These are phyloP conservation scores for Aspergillus quadrilineatus DNA, from an alignment of 2,329 filamentous ascomycete genomes.

Conservation along the genomic window DNA sequence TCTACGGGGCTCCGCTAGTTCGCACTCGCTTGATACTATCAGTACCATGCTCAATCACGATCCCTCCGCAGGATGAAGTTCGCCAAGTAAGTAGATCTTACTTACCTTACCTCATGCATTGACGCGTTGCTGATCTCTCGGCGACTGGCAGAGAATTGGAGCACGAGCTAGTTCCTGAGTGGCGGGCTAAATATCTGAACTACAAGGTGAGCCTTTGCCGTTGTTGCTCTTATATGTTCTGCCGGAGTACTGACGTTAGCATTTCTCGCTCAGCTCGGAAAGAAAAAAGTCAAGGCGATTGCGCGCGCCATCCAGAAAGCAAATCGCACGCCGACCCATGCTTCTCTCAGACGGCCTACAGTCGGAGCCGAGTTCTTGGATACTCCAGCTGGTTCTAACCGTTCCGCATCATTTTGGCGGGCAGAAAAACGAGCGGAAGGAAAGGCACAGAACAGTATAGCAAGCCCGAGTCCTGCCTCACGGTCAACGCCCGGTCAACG, in stretches of 20 bases:
- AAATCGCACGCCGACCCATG: conserved; percentile 50
- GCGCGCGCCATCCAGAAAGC: conserved; percentile 64
- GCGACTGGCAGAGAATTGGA: conserved; percentile 66
- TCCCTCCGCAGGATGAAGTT: conserved; percentile 55
- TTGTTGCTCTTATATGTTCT: too few species aligned
- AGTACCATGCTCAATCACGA: conserved; percentile 23
- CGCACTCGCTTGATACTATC: conserved; percentile 12
- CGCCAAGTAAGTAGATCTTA: conserved; percentile 52
- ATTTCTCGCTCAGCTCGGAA: conserved; percentile 58
- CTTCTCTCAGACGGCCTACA: conserved; percentile 38
- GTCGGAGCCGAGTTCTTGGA: conserved; percentile 18
- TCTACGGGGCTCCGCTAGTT: conserved; percentile 11
- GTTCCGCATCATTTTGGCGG: conserved; percentile 19
- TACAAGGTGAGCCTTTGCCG: conserved; percentile 65
- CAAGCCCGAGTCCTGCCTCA: conserved; percentile 27
- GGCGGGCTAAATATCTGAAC: conserved; percentile 89
- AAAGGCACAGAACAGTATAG: conserved; percentile 13
- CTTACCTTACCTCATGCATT: conserved; percentile 9
- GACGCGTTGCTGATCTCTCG: conserved; percentile 21
- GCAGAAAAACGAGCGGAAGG: conserved; percentile 23
- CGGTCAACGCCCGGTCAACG: conserved; percentile 39
- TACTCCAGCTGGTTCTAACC: conserved; percentile 15
- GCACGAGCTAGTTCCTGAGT: conserved; percentile 87
- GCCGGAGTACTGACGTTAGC: conserved; percentile 10
- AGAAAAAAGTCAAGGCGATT: conserved; percentile 89